Conservation (phyloP, 2,329 filamentous ascomycete genomes). For the Cladophialophora immunda region DNA sequence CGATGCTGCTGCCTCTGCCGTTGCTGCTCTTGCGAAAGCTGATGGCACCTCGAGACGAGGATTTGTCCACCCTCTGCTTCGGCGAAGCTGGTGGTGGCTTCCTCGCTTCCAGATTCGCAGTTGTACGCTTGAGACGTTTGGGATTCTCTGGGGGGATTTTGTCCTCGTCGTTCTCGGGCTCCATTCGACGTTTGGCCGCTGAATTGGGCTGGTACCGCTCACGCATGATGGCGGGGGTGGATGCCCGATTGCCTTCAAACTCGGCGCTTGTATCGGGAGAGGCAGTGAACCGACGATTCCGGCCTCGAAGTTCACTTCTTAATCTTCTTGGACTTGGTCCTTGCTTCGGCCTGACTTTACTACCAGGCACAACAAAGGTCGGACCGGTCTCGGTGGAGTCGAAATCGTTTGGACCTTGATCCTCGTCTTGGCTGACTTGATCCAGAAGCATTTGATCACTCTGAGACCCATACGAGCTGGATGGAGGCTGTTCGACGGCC, state of each 20-base stretch:
- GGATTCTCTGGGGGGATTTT: slow-evolving; percentile 10
- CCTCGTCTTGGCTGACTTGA: slow-evolving; percentile 19
- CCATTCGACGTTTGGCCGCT: slow-evolving; percentile 32
- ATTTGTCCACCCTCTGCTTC: slow-evolving; percentile 14
- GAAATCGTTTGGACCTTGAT: slow-evolving; percentile 8
- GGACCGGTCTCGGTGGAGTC: background rate
- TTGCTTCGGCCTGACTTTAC: background rate
- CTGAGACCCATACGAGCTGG: slow-evolving; percentile 29
- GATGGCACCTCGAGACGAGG: slow-evolving; percentile 5
- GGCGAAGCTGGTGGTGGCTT: background rate
- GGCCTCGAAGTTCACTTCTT: slow-evolving; percentile 25
- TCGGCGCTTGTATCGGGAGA: slow-evolving; percentile 3
- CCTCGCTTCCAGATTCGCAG: slow-evolving; percentile 29
- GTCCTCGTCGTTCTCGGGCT: slow-evolving; percentile 17
- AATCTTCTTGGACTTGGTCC: slow-evolving; percentile 19
- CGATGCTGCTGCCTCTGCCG: slow-evolving; percentile 16
- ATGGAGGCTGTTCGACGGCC: slow-evolving; percentile 1
- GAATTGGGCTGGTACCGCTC: slow-evolving; percentile 37
- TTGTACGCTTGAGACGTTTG: slow-evolving; percentile 28
- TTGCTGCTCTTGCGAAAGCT: slow-evolving; percentile 20
- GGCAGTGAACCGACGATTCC: background rate
- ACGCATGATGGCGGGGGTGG: slow-evolving; percentile 21
- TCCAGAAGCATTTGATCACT: slow-evolving; percentile 36
- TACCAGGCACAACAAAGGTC: background rate
- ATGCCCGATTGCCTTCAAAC: slow-evolving; percentile 6